phyloP scores from a whole-genome alignment of 768 basidiomycete species.

The Porpolomopsis calyptriformis region DNA sequence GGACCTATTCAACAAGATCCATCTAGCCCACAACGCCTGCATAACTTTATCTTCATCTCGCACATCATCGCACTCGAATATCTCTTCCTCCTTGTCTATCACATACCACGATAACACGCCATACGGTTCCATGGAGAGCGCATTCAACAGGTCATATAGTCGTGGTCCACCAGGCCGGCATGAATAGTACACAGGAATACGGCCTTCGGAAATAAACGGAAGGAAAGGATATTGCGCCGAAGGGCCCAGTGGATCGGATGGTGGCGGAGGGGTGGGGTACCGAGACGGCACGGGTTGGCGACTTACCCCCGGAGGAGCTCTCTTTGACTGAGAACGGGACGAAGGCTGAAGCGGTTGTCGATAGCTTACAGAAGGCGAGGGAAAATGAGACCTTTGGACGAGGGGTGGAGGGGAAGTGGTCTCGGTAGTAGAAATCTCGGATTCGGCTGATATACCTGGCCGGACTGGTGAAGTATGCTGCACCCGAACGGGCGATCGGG shows the following conservation, averaged over 20 bases:
- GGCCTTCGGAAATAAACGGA: slow-evolving; percentile 36
- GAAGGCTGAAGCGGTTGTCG: slow-evolving; percentile 1
- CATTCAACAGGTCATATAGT: slow-evolving; percentile 53
- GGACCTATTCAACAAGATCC: slow-evolving; percentile 57
- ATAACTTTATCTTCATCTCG: slow-evolving; percentile 71
- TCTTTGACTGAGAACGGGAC: slow-evolving; percentile 11
- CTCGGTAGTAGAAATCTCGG: no score
- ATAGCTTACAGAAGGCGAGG: slow-evolving; percentile 1
- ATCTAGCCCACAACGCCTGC: slow-evolving; percentile 66
- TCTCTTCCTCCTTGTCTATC: slow-evolving; percentile 63
- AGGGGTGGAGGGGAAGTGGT: no score
- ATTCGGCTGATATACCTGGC: no score
- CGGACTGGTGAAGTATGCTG: no score
- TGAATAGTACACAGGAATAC: slow-evolving; percentile 41
- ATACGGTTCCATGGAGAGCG: slow-evolving; percentile 47
- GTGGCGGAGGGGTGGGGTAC: slow-evolving; percentile 32
- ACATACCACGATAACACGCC: slow-evolving; percentile 63
- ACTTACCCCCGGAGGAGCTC: slow-evolving; percentile 9
- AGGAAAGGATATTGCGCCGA: slow-evolving; percentile 41
- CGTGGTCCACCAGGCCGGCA: slow-evolving; percentile 58
- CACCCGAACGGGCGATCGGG: no score
- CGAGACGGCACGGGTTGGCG: slow-evolving; percentile 15
- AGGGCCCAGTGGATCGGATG: slow-evolving; percentile 38
- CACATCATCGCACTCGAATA: slow-evolving; percentile 62
- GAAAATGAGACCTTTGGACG: neutral